Evolutionary conservation across 768 basidiomycete genomes (phyloP), one percentile per base, ranked within the genome.

Genomic region (Mycena metata): DNA sequence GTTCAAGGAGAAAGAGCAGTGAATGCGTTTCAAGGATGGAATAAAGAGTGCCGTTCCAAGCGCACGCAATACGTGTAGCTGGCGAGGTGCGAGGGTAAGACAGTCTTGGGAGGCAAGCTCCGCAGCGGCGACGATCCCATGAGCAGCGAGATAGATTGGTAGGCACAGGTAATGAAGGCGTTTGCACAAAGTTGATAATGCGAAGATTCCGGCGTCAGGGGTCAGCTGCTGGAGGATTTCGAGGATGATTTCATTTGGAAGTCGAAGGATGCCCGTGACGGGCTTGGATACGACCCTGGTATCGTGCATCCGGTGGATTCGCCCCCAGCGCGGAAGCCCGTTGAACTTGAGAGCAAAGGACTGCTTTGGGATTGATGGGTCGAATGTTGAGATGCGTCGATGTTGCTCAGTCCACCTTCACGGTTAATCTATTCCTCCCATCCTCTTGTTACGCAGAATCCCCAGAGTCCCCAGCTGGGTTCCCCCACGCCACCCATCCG

Each of bases 1-100:
- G 23, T 56, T 69, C 42, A 69, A 39, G 15, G 69, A 39, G 55
- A 69, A 69, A 23, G 64, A 69, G 36, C 69, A 69, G 50, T 64
- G 56, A 17, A 69, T 41, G 23, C 56, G 59, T 30, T 60, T 55
- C 46, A 69, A 16, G 6, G 63, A 57, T 36, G 19, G 59, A 24
- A 66, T 66, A 54, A 69, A 69, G 15, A 69, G 69, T 10, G 64
- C 47, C 3, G 69, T 65, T 41, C 61, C 58, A 0, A 69, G 47
- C 3, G 58, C 64, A 17, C 39, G 17, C 41, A 69, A 42, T 17
- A 69, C 47, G 21, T 69, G 64, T 26, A 69, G 64, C 42, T 66
- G 52, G 21, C 13, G 2, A 24, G 58, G 30, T 5, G 10, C 12
- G 21, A 69, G 45, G 23, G 30, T 17, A 23, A 69, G 64, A 39